A percentile compares a stretch with the other conserved stretches of the same genome.
Conservation (phyloP, 2,329 filamentous ascomycete genomes). For the Colletotrichum somersetense region DNA sequence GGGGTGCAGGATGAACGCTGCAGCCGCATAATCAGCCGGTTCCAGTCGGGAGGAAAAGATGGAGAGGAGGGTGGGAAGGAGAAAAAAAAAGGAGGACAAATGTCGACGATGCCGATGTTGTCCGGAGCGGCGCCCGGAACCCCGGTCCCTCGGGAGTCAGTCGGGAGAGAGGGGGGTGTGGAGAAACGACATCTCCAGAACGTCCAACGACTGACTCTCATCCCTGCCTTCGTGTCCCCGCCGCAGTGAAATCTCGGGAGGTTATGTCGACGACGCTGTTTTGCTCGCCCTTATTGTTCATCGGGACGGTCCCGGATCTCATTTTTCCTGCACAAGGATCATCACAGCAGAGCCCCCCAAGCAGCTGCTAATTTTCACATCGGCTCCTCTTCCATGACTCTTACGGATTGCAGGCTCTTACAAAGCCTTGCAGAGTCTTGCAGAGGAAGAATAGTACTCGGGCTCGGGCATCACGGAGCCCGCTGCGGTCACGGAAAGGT, state of each 20-base stretch:
- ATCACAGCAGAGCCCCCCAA: neutral
- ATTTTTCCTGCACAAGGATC: no score
- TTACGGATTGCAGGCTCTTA: neutral
- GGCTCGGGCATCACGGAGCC: neutral
- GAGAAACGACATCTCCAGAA: neutral
- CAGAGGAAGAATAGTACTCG: neutral
- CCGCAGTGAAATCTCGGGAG: slow-evolving; percentile 14
- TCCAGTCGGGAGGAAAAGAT: neutral
- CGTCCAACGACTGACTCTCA: slow-evolving; percentile 25
- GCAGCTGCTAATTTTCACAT: neutral
- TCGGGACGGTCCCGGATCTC: neutral
- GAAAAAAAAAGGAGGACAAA: neutral
- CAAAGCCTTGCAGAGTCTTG: no score
- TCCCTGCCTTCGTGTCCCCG: slow-evolving; percentile 13
- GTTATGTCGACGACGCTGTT: slow-evolving; percentile 15
- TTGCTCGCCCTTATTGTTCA: neutral
- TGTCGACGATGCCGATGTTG: slow-evolving; percentile 23
- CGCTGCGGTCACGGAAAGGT: neutral
- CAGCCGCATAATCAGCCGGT: neutral
- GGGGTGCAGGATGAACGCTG: neutral
- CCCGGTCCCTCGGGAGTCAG: neutral
- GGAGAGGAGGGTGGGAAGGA: no score
- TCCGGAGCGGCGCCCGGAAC: slow-evolving; percentile 16
- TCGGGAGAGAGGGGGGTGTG: neutral
- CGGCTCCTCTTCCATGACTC: neutral